phyloP scores from a whole-genome alignment of 495 filamentous ascomycete genomes.

The Penicillium diatomitis region DNA sequence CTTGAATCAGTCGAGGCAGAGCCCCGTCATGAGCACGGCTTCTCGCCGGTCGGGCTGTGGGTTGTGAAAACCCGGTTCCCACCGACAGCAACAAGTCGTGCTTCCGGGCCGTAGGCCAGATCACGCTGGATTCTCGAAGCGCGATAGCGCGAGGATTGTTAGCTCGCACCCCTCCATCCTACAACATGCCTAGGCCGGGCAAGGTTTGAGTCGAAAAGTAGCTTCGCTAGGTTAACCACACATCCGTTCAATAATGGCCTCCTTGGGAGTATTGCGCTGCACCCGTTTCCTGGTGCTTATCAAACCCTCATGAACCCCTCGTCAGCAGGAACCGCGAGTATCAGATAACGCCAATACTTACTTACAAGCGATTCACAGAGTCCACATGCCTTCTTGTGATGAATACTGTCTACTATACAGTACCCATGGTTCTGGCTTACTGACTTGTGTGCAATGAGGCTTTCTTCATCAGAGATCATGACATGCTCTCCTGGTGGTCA shows the following conservation, averaged over 20 bases:
- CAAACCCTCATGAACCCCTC: neutral
- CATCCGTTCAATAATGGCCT: neutral
- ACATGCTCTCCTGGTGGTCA: neutral
- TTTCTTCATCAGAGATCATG: neutral
- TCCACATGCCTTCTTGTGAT: neutral
- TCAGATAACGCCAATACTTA: neutral
- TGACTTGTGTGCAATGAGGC: neutral
- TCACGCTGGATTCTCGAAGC: conserved; percentile 16
- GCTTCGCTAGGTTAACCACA: conserved; percentile 3
- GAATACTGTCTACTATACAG: neutral
- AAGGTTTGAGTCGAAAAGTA: conserved; percentile 23
- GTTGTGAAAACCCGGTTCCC: conserved; percentile 18
- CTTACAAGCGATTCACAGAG: neutral
- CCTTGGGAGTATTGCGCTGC: neutral
- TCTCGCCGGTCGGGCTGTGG: neutral
- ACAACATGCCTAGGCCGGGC: conserved; percentile 21
- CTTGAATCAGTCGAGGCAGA: conserved; percentile 8
- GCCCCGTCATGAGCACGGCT: conserved; percentile 3
- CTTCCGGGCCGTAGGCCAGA: conserved; percentile 19
- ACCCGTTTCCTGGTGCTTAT: neutral
- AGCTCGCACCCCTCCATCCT: conserved; percentile 26
- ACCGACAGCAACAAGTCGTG: conserved; percentile 24
- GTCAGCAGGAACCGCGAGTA: neutral
- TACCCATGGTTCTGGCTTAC: neutral
- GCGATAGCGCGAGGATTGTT: conserved; percentile 24